Base-by-base conservation (phyloP, 495 filamentous ascomycete species). In the Aspergillus biplanus region DNA sequence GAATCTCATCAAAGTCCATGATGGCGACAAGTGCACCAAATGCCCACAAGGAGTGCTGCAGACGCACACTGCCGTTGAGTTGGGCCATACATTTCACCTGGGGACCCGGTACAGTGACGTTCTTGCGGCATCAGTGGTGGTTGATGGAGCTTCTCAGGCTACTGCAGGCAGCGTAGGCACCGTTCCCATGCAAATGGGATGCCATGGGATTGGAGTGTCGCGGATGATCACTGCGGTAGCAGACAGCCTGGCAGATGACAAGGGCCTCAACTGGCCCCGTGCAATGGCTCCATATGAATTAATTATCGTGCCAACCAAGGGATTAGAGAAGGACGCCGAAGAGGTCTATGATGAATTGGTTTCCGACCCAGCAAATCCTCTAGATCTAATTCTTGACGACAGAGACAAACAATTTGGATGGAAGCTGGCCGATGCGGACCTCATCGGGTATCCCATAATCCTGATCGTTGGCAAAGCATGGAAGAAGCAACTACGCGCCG, bases 11-110 rank as follows among this genome's bases (percentile, higher is more conserved):
- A 83, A 86, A 53, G 86, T 91, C 21, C 80, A 80, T 18, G 73
- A 84, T 31, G 90, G 89, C 11, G 92, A 97, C 65, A 56, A 70
- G 13, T 99, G 95, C 67, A 86, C 90, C 0, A 77, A 82, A 21
- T 97, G 95, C 70, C 62, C 70, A 1, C 62, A 81, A 0, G 91
- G 92, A 2, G 75, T 65, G 6, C 77, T 97, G n/a, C 83, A 77
- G 18, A 78, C 88, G 7, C 86, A 89, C 48, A 86, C 80, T 52
- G 91, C 92, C 2, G 86, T 98, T 35, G 95, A 99, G 73, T 81
- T 99, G 0, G 95, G 92, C 11, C 95, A 99, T 72, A 97, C 95
- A 0, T 99, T 99, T 76, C 87, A 94, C 73, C 88, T 99, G 3
- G 93, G 94, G 16, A 94, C 91, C 1, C 85, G 93, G 33, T 99